A percentile compares a stretch with the other conserved stretches of the same genome.
Evolutionary conservation across 495 filamentous ascomycete species (phyloP).

Genomic region (Alectoria sarmentosa): DNA sequence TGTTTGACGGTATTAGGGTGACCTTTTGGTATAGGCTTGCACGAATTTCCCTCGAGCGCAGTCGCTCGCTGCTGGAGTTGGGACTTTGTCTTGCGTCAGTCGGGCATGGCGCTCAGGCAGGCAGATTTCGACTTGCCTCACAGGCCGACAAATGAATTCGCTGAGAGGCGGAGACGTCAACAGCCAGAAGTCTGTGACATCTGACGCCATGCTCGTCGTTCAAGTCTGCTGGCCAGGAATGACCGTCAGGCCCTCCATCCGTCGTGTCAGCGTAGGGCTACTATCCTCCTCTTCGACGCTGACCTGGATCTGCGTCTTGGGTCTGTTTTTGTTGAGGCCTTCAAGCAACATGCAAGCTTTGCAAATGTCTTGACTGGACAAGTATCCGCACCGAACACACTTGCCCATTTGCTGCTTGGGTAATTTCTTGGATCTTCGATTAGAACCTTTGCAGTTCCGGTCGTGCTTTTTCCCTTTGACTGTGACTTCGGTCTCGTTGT

Average conservation of each 20-base stretch:
- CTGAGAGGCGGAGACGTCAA: neutral
- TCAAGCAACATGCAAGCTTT: constrained; percentile 91
- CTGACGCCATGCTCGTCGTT: neutral
- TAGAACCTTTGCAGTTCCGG: constrained; percentile 27
- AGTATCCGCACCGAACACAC: constrained; percentile 85
- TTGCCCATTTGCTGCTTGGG: constrained; percentile 69
- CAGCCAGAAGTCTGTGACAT: neutral
- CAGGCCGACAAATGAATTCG: neutral
- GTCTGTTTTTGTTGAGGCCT: constrained; percentile 82
- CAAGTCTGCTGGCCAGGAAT: constrained; percentile 5
- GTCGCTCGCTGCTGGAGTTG: neutral
- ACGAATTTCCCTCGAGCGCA: neutral
- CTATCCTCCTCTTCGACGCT: constrained; percentile 43
- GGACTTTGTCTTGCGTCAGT: neutral
- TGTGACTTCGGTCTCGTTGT: constrained; percentile 66
- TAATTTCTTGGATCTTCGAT: constrained; percentile 32
- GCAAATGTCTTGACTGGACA: constrained; percentile 91
- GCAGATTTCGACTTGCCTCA: neutral
- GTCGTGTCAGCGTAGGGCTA: constrained; percentile 47
- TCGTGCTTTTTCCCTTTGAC: constrained; percentile 28
- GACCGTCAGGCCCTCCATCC: constrained; percentile 44
- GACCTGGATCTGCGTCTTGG: constrained; percentile 65
- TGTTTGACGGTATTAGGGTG: neutral
- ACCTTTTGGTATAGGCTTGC: neutral
- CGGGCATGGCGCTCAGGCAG: neutral